phyloP scores from a whole-genome alignment of 2,329 filamentous ascomycete species.

The Arthroderma sp. region DNA sequence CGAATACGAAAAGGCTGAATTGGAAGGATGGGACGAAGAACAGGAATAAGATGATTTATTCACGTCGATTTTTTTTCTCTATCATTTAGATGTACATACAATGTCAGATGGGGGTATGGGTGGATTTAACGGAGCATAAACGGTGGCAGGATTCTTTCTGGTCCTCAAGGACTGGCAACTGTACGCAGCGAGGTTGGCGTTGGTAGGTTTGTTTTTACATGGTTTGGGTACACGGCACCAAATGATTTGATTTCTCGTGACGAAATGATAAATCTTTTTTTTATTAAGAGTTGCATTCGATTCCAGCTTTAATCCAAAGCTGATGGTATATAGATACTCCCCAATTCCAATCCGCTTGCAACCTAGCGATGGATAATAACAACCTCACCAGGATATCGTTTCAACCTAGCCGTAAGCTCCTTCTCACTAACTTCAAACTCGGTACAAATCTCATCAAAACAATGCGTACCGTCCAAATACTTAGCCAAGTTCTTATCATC shows the following conservation, averaged over 20 bases:
- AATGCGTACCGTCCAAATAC: conserved; percentile 37
- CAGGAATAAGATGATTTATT: conserved; percentile 40
- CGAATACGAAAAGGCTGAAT: conserved; percentile 58
- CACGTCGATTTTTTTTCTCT: background rate
- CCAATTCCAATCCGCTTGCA: no score
- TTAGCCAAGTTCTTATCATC: conserved; percentile 26
- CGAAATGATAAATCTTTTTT: no score
- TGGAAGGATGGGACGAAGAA: conserved; percentile 71
- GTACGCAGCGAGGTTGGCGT: no score
- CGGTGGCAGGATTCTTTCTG: no score
- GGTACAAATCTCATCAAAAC: conserved; percentile 39
- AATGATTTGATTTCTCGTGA: no score
- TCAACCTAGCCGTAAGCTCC: conserved; percentile 31
- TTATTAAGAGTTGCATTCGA: no score
- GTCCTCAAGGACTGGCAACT: no score
- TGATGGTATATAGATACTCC: no score
- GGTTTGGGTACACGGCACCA: no score
- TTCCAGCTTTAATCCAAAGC: no score
- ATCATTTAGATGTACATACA: background rate
- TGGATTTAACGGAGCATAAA: no score
- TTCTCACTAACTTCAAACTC: conserved; percentile 36
- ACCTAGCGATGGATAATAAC: conserved; percentile 28
- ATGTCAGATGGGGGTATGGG: background rate
- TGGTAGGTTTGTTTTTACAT: no score
- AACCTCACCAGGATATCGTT: conserved; percentile 31